A percentile compares a stretch with the other conserved stretches of the same genome.
Conservation (phyloP, 2,329 filamentous ascomycete genomes). For the Cyphellophora attinorum region DNA sequence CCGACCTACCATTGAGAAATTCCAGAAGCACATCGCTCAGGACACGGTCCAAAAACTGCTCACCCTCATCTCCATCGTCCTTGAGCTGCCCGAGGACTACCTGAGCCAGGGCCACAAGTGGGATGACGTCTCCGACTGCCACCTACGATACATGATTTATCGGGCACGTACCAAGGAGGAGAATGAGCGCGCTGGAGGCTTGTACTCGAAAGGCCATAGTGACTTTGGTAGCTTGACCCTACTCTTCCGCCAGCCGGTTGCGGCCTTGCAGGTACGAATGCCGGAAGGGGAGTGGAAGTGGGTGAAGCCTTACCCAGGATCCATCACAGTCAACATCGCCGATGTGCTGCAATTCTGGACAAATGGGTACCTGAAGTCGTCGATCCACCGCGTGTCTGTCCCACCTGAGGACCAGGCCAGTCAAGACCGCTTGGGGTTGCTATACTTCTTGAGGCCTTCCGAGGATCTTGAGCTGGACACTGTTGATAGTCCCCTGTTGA, state of each 20-base stretch:
- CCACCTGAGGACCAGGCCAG: conserved; percentile 40
- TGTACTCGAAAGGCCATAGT: conserved; percentile 43
- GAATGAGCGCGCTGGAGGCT: conserved; percentile 31
- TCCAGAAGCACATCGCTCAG: conserved; percentile 41
- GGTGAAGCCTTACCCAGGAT: conserved; percentile 36
- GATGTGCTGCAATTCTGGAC: conserved; percentile 40
- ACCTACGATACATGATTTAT: conserved; percentile 53
- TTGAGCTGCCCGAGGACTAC: conserved; percentile 50
- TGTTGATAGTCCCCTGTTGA: conserved; percentile 23
- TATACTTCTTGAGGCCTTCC: conserved; percentile 37
- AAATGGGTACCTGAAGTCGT: conserved; percentile 40
- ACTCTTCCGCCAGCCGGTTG: conserved; percentile 48
- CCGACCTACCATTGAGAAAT: conserved; percentile 46
- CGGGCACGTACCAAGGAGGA: conserved; percentile 38
- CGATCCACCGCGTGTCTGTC: conserved; percentile 40
- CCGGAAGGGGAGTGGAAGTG: conserved; percentile 38
- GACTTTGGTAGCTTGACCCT: conserved; percentile 48
- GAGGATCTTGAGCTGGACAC: conserved; percentile 22
- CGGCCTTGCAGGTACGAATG: conserved; percentile 44
- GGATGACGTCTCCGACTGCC: conserved; percentile 46
- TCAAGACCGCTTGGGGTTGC: conserved; percentile 32
- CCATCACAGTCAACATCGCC: conserved; percentile 42
- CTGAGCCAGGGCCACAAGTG: conserved; percentile 48
- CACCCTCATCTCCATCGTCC: conserved; percentile 48
- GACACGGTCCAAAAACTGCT: conserved; percentile 48